Base-by-base conservation (phyloP, 2,329 filamentous ascomycete species). In the Trichocomaceae sp. region DNA sequence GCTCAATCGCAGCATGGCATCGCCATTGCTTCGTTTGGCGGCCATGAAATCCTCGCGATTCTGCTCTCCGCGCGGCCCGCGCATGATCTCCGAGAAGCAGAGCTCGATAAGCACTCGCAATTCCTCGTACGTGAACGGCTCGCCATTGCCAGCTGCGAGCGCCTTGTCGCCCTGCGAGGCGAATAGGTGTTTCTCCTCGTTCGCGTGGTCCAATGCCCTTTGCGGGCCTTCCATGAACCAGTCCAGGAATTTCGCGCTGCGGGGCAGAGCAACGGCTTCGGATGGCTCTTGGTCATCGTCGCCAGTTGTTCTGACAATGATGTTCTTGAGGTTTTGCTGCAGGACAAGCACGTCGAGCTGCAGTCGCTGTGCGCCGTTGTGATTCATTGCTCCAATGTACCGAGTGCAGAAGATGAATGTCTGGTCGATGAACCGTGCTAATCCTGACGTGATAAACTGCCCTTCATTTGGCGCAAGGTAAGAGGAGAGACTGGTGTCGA, bases 251-350 rank as follows among this genome's bases (percentile, higher is more conserved):
- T 74, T 75, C 37, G 73, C 71, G 46, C 72, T 74, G 50, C 69
- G 69, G 1, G 71, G 72, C 46, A 77, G 65, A 10, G 73, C 70
- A 20, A 75, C 69, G 2, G 68, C 57, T 55, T 75, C 72, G 20
- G 65, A 60, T 37, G 61, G 52, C 19, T 57, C 58, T 46, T 48
- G 31, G 58, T 48, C n/a, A 54, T 55, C 15, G 52, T 50, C 12
- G 29, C 42, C 20, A 52, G 53, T 58, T 54, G 41, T 41, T 31
- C 67, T 64, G n/a, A 73, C 63, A 47, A 75, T 90, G 52, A 99
- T 85, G 61, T 95, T 95, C 75, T 96, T 96, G 54, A 99, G 82
- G 64, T 96, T 96, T 69, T 99, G 93, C 72, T 97, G 92, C 50
- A 99, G 77, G 41, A 99, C 93, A 22, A 96, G 80, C 48, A 96